Percentiles rank a stretch among this genome's conserved stretches.
phyloP scores from a whole-genome alignment of 805 yeast genomes.

The Spathaspora hagerdaliae region DNA sequence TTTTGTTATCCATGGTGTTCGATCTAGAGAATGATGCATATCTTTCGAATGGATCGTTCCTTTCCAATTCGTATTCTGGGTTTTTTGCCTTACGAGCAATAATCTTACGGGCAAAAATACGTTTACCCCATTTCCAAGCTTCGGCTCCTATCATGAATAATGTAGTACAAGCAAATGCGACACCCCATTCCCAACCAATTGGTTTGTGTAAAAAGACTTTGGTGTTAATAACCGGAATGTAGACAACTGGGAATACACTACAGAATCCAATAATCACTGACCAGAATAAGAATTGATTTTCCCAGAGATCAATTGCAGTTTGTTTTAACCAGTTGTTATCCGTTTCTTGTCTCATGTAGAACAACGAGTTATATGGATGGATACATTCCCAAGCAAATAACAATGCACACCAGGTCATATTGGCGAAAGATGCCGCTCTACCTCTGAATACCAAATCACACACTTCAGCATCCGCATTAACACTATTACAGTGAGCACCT shows the following conservation, averaged over 20 bases:
- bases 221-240: conserved; percentile 82
- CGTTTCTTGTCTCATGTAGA: conserved; percentile 64
- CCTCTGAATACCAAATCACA: conserved; percentile 70
- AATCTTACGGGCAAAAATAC: conserved; percentile 27
- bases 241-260: conserved; percentile 75
- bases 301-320: conserved; percentile 63
- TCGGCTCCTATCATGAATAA: conserved; percentile 62
- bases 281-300: conserved; percentile 76
- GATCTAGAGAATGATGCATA: conserved; percentile 57
- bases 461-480: conserved; percentile 23
- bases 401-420: conserved; percentile 84
- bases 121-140: conserved; percentile 60
- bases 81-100: conserved; percentile 36
- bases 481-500: conserved; percentile 63
- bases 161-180: conserved; percentile 57
- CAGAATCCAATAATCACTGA: conserved; percentile 67
- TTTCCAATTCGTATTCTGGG: conserved; percentile 1
- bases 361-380: conserved; percentile 65
- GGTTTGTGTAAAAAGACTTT: conserved; percentile 71
- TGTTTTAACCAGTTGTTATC: conserved; percentile 53
- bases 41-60: conserved; percentile 38
- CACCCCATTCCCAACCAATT: conserved; percentile 81
- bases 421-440: conserved; percentile 72
- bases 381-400: conserved; percentile 82
- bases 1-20: conserved; percentile 30